Percentiles rank a stretch among this genome's conserved stretches.
Evolutionary conservation across 768 basidiomycete genomes (phyloP).

Genomic region (Phlegmacium glaucopus): DNA sequence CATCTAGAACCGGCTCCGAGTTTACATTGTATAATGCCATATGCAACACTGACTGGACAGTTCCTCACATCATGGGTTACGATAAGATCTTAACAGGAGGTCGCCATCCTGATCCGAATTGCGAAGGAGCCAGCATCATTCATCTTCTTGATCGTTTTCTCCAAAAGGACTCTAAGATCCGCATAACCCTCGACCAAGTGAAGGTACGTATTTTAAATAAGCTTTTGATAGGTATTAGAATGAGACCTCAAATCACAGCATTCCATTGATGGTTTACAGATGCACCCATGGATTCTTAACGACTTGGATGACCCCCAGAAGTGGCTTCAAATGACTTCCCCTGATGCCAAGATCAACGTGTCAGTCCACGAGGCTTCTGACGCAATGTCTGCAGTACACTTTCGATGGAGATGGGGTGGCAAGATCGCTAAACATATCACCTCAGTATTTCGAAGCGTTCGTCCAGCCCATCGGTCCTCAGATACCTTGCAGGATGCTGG

Average conservation of each 20-base stretch:
- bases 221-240: constrained; percentile 7
- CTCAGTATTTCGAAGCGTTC: constrained; percentile 45
- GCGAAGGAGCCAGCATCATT: constrained; percentile 61
- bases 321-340: constrained; percentile 59
- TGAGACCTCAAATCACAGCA: constrained; percentile 6
- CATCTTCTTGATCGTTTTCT: constrained; percentile 72
- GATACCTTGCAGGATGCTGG: constrained; percentile 1
- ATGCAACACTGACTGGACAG: constrained; percentile 69
- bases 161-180: constrained; percentile 70
- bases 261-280: constrained; percentile 31
- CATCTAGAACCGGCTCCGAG: constrained; percentile 37
- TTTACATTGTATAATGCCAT: constrained; percentile 80
- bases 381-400: constrained; percentile 65
- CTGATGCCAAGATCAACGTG: constrained; percentile 42
- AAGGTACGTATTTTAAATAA: constrained; percentile 50
- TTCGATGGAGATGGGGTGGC: constrained; percentile 58
- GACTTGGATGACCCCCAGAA: constrained; percentile 62
- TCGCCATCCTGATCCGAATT: constrained; percentile 29
- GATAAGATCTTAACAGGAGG: constrained; percentile 66
- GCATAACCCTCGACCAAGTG: constrained; percentile 77
- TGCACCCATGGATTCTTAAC: constrained; percentile 60
- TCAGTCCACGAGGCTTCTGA: constrained; percentile 74
- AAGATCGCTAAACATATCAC: constrained; percentile 41
- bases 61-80: constrained; percentile 66
- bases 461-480: constrained; percentile 14